Base-by-base conservation (phyloP, 2,329 filamentous ascomycete species). In the Westerdykella sp. region DNA sequence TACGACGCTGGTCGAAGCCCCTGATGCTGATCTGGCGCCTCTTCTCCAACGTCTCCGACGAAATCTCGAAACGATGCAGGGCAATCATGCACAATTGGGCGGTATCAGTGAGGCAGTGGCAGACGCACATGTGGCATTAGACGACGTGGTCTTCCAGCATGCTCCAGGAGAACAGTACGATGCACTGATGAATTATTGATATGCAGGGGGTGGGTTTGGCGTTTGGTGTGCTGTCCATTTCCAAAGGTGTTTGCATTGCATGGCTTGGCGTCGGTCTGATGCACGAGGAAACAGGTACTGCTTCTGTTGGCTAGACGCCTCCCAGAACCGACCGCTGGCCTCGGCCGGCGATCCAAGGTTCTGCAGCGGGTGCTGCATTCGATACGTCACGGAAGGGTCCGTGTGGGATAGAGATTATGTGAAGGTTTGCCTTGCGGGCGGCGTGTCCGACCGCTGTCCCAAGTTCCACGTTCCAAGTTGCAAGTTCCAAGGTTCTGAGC, bases 51-150 rank as follows among this genome's bases (percentile, higher is more conserved):
- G 67, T 49, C 57, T 70, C 38, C 56, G 56, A 28, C 63, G 59
- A 34, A 67, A 67, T 49, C 47, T 70, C 4, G 61, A 66, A 40
- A 63, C 54, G 28, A 64, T 70, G 59, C 62, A 65, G 47, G 56
- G 55, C 15, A 69, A 69, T 46, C 56, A 60, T 51, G 54, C 46
- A 43, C 65, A 69, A 44, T 56, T 69, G 10, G 54, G 60, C 9
- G 64, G 63, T 37, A 55, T 68, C 23, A 50, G 57, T n/a, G 55
- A 53, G 32, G 63, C 59, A 13, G 51, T 66, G 44, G 42, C 37
- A 34, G 41, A 55, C 14, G 58, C 65, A 22, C 56, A 57, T 35
- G 56, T 53, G 38, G 61, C 59, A 39, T 47, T 69, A 45, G 63
- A 67, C 46, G 58, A 61, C 18, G 51, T 65, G 36, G 49, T 69